Evolutionary conservation across 1,284 basidiomycete species (phyloP).

Genomic region (Waitea zeae): DNA sequence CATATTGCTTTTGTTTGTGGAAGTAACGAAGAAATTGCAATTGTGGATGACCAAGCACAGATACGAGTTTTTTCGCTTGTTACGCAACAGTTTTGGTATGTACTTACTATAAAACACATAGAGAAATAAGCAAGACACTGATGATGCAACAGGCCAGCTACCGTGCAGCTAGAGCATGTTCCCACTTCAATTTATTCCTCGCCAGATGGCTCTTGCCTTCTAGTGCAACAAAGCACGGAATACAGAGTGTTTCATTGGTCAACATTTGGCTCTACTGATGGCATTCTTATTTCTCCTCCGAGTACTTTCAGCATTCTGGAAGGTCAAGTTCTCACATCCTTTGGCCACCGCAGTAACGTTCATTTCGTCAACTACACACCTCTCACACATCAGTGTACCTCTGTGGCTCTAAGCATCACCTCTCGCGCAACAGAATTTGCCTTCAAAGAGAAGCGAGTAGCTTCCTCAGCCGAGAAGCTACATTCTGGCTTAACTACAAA

Average conservation of each 20-base stretch:
- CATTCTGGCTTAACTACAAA: slow-evolving; percentile 15
- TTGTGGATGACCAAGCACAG: slow-evolving; percentile 22
- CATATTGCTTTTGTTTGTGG: slow-evolving; percentile 23
- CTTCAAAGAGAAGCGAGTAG: slow-evolving; percentile 24
- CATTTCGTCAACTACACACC: slow-evolving; percentile 24
- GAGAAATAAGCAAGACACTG: too few species aligned
- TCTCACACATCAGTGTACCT: slow-evolving; percentile 15
- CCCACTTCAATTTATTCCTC: slow-evolving; percentile 22
- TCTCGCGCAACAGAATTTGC: slow-evolving; percentile 33
- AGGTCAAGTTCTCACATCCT: slow-evolving; percentile 24
- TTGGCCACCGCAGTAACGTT: slow-evolving; percentile 20
- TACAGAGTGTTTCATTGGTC: slow-evolving; percentile 32
- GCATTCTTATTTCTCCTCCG: slow-evolving; percentile 19
- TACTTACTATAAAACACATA: too few species aligned
- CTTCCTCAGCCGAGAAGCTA: slow-evolving; percentile 6
- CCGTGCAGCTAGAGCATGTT: slow-evolving; percentile 17
- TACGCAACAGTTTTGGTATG: slow-evolving; percentile 31
- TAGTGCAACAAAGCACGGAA: slow-evolving; percentile 12
- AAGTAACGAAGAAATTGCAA: slow-evolving; percentile 27
- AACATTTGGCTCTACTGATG: slow-evolving; percentile 32
- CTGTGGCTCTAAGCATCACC: slow-evolving; percentile 30
- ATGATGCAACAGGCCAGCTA: slow-evolving; percentile 22
- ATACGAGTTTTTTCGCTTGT: slow-evolving; percentile 31
- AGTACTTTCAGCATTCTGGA: slow-evolving; percentile 10
- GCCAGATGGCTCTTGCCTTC: slow-evolving; percentile 34